Evolutionary conservation across 1,284 basidiomycete genomes (phyloP).

Genomic region (Mycena citricolor): DNA sequence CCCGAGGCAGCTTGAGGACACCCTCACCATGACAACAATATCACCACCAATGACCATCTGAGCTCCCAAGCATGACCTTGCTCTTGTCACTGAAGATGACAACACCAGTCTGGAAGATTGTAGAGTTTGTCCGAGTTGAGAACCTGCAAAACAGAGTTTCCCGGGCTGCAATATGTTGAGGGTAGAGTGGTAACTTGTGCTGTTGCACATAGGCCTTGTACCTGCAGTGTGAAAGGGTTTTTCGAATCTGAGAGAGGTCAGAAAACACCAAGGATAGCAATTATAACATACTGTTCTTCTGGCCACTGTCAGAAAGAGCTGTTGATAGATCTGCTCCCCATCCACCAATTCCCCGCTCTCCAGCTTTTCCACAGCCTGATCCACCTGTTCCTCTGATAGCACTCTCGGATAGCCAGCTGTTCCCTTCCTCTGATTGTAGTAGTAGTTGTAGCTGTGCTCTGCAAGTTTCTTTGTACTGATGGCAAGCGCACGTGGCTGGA

Average conservation of each 20-base stretch:
- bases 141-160: background rate
- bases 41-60: constrained; percentile 4
- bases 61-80: background rate
- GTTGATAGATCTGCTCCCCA: background rate
- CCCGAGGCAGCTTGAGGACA: too few relatives aligned
- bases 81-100: background rate
- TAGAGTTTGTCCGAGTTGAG: background rate
- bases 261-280: too few relatives aligned
- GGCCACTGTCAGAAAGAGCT: too few relatives aligned
- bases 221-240: background rate
- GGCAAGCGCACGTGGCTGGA: too few relatives aligned
- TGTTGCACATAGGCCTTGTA: background rate
- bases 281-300: too few relatives aligned
- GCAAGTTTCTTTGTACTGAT: background rate
- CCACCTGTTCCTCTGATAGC: background rate
- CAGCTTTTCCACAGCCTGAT: background rate
- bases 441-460: background rate
- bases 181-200: background rate
- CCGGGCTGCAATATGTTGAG: background rate
- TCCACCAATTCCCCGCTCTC: background rate
- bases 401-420: background rate
- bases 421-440: background rate
- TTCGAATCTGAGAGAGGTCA: background rate
- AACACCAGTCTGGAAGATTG: background rate
- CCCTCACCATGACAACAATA: constrained; percentile 1